These are phyloP conservation scores for Phytopythium boreale DNA, from an alignment of 352 stramenopile genomes.

Conservation along the genomic window DNA sequence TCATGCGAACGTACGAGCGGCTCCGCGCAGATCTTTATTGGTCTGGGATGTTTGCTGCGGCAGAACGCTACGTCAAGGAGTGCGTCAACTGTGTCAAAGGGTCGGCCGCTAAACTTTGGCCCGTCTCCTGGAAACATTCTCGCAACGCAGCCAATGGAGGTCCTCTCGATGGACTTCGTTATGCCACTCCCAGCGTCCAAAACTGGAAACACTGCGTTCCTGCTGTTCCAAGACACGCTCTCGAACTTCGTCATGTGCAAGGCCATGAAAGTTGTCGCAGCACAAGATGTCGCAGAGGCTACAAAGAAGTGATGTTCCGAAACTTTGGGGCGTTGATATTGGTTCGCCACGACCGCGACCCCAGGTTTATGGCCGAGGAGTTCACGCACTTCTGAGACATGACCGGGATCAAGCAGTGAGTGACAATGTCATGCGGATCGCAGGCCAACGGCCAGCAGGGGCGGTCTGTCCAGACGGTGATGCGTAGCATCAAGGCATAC, in stretches of 20 bases:
- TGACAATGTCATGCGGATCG: conserved; percentile 10
- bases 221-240: conserved; percentile 12
- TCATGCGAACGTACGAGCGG: neutral
- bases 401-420: conserved; percentile 3
- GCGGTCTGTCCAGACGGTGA: conserved; percentile 11
- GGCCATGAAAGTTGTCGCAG: conserved; percentile 7
- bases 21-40: neutral
- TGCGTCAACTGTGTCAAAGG: neutral
- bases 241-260: conserved; percentile 10
- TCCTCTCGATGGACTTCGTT: conserved; percentile 11
- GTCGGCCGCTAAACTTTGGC: neutral
- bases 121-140: conserved; percentile 13
- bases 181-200: conserved; percentile 12
- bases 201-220: conserved; percentile 6
- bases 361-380: conserved; percentile 14
- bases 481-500: conserved; percentile 7
- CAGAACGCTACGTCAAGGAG: neutral
- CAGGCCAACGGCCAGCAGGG: conserved; percentile 15
- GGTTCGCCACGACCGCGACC: conserved; percentile 11
- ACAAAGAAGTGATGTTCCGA: conserved; percentile 10
- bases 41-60: neutral
- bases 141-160: conserved; percentile 3
- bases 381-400: conserved; percentile 10
- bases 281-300: conserved; percentile 12
- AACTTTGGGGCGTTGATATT: conserved; percentile 8